Evolutionary conservation across 768 basidiomycete species (phyloP).

Genomic region (Gloeophyllum trabeum): DNA sequence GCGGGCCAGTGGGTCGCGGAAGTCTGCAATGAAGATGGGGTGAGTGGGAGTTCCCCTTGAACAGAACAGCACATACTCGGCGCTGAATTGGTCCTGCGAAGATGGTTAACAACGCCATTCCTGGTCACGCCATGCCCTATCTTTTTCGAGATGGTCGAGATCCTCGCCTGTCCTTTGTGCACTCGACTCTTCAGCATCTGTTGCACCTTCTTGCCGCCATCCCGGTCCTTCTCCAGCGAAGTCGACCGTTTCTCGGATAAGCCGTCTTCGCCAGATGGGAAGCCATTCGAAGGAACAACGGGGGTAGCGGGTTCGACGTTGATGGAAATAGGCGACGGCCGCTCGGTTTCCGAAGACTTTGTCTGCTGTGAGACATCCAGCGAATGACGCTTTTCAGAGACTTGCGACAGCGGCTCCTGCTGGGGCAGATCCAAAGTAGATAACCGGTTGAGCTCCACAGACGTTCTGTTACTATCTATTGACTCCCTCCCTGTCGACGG

Average conservation of each 20-base stretch:
- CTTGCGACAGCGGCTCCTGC: too few species aligned
- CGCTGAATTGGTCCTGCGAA: slow-evolving; percentile 55
- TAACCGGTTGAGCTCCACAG: too few species aligned
- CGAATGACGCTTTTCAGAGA: too few species aligned
- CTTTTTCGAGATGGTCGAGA: slow-evolving; percentile 67
- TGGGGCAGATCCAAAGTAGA: too few species aligned
- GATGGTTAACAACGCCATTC: slow-evolving; percentile 26
- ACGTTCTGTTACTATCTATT: too few species aligned
- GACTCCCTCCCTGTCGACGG: too few species aligned
- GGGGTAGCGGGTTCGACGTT: slow-evolving; percentile 57
- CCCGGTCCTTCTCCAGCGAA: slow-evolving; percentile 18
- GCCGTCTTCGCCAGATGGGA: slow-evolving; percentile 3
- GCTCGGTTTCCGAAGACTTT: not conserved
- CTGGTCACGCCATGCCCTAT: slow-evolving; percentile 61
- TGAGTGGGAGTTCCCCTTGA: not conserved
- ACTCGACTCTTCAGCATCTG: slow-evolving; percentile 67
- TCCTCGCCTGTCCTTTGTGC: slow-evolving; percentile 60
- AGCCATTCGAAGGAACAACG: slow-evolving; percentile 16
- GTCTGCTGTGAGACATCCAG: too few species aligned
- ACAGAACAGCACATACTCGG: slow-evolving; percentile 40
- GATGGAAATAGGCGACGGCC: slow-evolving; percentile 27
- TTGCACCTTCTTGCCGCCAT: slow-evolving; percentile 62
- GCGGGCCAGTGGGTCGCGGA: slow-evolving; percentile 52
- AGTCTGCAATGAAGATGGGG: slow-evolving; percentile 32
- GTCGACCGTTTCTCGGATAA: not conserved